Evolutionary conservation across 1,284 basidiomycete genomes (phyloP).

Genomic region (Clitocybe nebularis): DNA sequence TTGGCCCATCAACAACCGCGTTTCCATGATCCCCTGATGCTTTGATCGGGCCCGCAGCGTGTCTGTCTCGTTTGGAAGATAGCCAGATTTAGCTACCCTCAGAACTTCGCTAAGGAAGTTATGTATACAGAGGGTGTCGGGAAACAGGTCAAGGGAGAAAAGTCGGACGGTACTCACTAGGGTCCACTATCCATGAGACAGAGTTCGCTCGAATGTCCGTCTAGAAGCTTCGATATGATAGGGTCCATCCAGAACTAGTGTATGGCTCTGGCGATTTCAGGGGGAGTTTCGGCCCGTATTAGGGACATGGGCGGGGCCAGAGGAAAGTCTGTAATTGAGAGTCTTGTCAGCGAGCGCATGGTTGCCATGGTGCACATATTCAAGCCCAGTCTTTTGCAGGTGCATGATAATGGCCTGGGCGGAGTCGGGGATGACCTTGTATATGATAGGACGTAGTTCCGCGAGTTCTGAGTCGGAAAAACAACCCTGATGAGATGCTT

Average conservation of each 20-base stretch:
- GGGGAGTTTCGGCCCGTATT: too few species aligned
- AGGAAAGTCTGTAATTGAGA: slow-evolving; percentile 49
- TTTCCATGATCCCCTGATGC: slow-evolving; percentile 92
- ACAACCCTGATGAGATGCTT: slow-evolving; percentile 95
- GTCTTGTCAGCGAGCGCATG: slow-evolving; percentile 64
- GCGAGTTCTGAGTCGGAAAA: slow-evolving; percentile 81
- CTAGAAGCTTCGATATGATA: slow-evolving; percentile 83
- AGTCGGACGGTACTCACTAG: slow-evolving; percentile 58
- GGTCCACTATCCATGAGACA: slow-evolving; percentile 95
- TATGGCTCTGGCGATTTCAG: slow-evolving; percentile 75
- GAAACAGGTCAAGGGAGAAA: slow-evolving; percentile 5
- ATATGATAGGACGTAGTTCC: slow-evolving; percentile 76
- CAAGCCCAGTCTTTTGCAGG: slow-evolving; percentile 84
- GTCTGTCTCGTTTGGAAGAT: slow-evolving; percentile 86
- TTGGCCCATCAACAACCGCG: slow-evolving; percentile 68
- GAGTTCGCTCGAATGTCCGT: slow-evolving; percentile 80
- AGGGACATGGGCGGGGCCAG: slow-evolving; percentile 28
- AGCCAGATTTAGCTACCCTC: slow-evolving; percentile 77
- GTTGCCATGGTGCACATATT: slow-evolving; percentile 79
- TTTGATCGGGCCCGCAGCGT: slow-evolving; percentile 87
- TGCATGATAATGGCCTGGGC: slow-evolving; percentile 87
- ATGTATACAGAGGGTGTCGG: slow-evolving; percentile 1
- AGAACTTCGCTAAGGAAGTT: slow-evolving; percentile 88
- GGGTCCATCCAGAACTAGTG: slow-evolving; percentile 89
- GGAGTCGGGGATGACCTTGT: slow-evolving; percentile 85